Percentiles rank a stretch among this genome's conserved stretches.
Evolutionary conservation across 106 monocot genomes (phyloP).

Genomic region (Allium sativum): DNA sequence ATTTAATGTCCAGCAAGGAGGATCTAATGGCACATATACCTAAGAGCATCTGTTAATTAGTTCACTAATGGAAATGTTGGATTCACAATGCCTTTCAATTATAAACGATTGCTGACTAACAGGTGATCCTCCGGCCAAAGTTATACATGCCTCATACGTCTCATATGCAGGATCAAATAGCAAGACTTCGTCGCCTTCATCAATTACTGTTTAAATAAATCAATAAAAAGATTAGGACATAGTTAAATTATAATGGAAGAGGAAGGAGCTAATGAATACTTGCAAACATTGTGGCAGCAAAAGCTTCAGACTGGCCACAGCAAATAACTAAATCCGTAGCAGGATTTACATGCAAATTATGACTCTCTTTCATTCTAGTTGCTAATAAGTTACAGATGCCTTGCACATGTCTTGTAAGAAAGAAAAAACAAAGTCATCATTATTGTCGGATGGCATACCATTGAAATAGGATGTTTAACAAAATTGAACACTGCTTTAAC

Average conservation of each 20-base stretch:
- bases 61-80: background rate
- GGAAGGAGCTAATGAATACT: constrained; percentile 20
- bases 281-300: constrained; percentile 73
- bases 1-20: constrained; percentile 71
- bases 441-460: too few relatives aligned
- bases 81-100: background rate
- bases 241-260: background rate
- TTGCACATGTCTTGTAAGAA: constrained; percentile 9
- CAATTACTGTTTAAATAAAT: constrained; percentile 36
- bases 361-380: constrained; percentile 29
- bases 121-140: constrained; percentile 73
- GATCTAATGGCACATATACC: constrained; percentile 83
- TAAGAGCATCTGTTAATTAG: constrained; percentile 11
- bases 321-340: constrained; percentile 67
- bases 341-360: constrained; percentile 47
- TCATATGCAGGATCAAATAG: constrained; percentile 92
- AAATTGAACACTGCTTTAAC: too few relatives aligned
- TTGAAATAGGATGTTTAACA: too few relatives aligned
- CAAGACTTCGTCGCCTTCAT: constrained; percentile 73
- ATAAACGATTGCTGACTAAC: constrained; percentile 28
- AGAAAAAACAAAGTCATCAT: background rate
- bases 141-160: constrained; percentile 68
- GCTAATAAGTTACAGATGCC: constrained; percentile 61
- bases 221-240: background rate
- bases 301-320: constrained; percentile 81